Evolutionary conservation across 345 rosid genomes (phyloP).

Genomic region (Eutrema heterophyllum): DNA sequence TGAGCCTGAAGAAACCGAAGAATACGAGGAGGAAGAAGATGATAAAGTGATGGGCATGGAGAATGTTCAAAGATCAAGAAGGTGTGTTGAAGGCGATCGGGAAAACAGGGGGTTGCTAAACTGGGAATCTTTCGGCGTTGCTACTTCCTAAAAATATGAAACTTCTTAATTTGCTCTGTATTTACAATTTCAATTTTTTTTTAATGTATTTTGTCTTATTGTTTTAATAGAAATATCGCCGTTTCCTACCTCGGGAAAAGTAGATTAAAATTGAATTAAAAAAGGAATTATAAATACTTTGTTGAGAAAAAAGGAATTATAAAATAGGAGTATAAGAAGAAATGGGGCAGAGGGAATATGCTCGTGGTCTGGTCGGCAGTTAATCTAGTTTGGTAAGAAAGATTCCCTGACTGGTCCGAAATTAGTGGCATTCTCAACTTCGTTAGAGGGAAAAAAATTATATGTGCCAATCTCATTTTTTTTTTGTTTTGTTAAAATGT

Average conservation of each 20-base stretch:
- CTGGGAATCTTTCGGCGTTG: slow-evolving; percentile 57
- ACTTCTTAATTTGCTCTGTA: slow-evolving; percentile 20
- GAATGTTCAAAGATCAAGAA: slow-evolving; percentile 29
- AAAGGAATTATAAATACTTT: neutral
- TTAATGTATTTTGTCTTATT: neutral
- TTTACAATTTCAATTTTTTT: slow-evolving; percentile 14
- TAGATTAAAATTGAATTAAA: neutral
- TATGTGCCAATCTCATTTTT: neutral
- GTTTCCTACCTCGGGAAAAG: slow-evolving; percentile 12
- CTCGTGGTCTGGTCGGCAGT: slow-evolving; percentile 35
- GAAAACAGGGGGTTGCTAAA: slow-evolving; percentile 43
- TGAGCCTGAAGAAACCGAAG: slow-evolving; percentile 11
- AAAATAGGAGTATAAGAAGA: neutral
- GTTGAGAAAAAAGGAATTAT: neutral
- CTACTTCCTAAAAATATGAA: slow-evolving; percentile 44
- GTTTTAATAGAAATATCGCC: neutral
- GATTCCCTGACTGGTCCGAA: slow-evolving; percentile 17
- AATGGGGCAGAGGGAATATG: slow-evolving; percentile 28
- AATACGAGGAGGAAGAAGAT: neutral
- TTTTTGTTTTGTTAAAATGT: too few relatives aligned
- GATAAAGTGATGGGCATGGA: slow-evolving; percentile 25
- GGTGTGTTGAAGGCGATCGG: slow-evolving; percentile 45
- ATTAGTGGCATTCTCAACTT: slow-evolving; percentile 16
- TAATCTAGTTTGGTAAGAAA: slow-evolving; percentile 35
- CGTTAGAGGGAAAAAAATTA: neutral